Conservation (phyloP, 176 grass and related monocot genomes). For the Pontederia crassipes region DNA sequence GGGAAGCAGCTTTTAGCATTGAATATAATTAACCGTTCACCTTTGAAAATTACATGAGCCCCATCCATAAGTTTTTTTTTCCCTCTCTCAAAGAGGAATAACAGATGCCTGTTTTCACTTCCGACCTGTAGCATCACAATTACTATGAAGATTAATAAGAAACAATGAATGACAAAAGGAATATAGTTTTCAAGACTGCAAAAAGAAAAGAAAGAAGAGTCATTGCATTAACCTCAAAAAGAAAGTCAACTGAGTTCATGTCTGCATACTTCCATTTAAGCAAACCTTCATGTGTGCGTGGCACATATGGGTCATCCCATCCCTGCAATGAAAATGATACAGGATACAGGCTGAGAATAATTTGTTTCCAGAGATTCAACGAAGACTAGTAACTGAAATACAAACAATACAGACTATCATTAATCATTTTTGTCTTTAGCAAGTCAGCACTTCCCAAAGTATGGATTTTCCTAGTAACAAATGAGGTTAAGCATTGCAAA, state of each 20-base stretch:
- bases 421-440: too few species aligned
- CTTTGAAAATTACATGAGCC: conserved; percentile 38
- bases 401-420: too few species aligned
- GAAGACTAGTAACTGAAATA: too few species aligned
- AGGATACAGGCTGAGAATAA: too few species aligned
- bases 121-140: conserved; percentile 29
- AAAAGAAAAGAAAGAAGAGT: conserved; percentile 8
- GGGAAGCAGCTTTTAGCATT: background rate
- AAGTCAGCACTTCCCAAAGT: too few species aligned
- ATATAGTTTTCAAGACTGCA: background rate
- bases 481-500: too few species aligned
- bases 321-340: conserved; percentile 26
- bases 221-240: conserved; percentile 60
- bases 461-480: too few species aligned
- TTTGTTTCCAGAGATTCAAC: too few species aligned
- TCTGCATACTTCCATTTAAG: conserved; percentile 95
- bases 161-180: background rate
- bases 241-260: conserved; percentile 96
- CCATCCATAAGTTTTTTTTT: conserved; percentile 90
- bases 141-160: conserved; percentile 4
- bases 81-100: conserved; percentile 75
- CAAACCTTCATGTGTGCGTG: conserved; percentile 84
- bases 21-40: conserved; percentile 31
- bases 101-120: conserved; percentile 45
- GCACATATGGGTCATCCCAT: conserved; percentile 98